Conservation (phyloP, 345 rosid genomes). For the Gossypium bickii region DNA sequence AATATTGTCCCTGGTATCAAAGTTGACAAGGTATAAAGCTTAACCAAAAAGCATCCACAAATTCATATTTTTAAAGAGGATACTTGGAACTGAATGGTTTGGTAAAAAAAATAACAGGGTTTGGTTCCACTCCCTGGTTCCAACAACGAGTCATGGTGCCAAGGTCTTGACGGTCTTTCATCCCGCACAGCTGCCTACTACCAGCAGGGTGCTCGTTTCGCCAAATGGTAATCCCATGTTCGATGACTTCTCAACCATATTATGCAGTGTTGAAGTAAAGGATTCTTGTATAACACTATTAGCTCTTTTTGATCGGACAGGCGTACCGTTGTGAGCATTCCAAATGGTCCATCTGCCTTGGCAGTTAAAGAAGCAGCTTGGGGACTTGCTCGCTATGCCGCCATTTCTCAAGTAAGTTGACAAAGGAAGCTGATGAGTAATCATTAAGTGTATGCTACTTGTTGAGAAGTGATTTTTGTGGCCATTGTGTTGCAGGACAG, state of each 20-base stretch:
- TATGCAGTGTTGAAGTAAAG: background rate
- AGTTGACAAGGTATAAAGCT: slow-evolving; percentile 75
- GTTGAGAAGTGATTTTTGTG: background rate
- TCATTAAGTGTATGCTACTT: background rate
- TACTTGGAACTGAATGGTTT: background rate
- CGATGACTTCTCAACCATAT: background rate
- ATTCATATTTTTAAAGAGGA: background rate
- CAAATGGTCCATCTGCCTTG: slow-evolving; percentile 88
- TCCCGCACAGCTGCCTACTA: slow-evolving; percentile 97
- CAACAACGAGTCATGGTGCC: slow-evolving; percentile 95
- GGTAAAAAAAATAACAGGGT: slow-evolving; percentile 51
- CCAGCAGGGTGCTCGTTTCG: slow-evolving; percentile 98
- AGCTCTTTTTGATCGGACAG: slow-evolving; percentile 34
- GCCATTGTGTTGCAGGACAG: slow-evolving; percentile 51
- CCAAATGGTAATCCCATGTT: slow-evolving; percentile 66
- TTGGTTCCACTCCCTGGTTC: slow-evolving; percentile 96
- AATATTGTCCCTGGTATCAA: slow-evolving; percentile 94
- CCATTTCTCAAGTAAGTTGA: slow-evolving; percentile 56
- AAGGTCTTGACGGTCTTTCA: slow-evolving; percentile 94
- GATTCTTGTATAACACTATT: background rate
- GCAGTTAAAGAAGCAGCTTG: slow-evolving; percentile 99
- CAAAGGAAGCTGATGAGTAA: no score
- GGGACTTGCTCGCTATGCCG: slow-evolving; percentile 34
- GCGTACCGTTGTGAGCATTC: slow-evolving; percentile 99
- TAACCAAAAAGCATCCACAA: background rate